Evolutionary conservation across 352 stramenopile genomes (phyloP).

Genomic region (Pythium rishiriense): DNA sequence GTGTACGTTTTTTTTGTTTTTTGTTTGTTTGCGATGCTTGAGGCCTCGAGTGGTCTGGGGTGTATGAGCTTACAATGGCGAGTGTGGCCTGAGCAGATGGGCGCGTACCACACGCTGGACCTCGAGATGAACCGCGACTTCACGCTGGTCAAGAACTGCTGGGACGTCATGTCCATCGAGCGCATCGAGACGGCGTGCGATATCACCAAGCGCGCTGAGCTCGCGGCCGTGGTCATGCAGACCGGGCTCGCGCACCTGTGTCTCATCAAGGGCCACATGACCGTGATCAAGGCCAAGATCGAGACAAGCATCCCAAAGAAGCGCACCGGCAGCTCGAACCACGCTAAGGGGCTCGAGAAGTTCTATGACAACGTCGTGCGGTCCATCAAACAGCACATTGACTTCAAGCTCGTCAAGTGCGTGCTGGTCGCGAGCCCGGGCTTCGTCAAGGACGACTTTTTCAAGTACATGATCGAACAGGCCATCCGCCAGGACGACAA

Average conservation of each 20-base stretch:
- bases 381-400: slow-evolving; percentile 94
- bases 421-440: slow-evolving; percentile 95
- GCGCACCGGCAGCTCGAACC: slow-evolving; percentile 91
- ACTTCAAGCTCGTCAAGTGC: slow-evolving; percentile 97
- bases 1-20: slow-evolving; percentile 47
- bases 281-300: slow-evolving; percentile 93
- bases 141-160: slow-evolving; percentile 95
- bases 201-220: slow-evolving; percentile 93
- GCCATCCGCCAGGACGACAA: slow-evolving; percentile 93
- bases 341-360: slow-evolving; percentile 93
- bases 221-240: slow-evolving; percentile 97
- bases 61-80: background rate
- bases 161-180: slow-evolving; percentile 98
- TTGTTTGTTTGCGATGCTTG: too few species aligned
- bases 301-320: slow-evolving; percentile 98
- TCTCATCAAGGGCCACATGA: slow-evolving; percentile 97
- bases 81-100: slow-evolving; percentile 64
- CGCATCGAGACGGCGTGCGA: slow-evolving; percentile 95
- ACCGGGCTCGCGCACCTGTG: slow-evolving; percentile 95
- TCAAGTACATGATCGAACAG: slow-evolving; percentile 94
- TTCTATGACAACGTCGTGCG: slow-evolving; percentile 98
- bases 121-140: slow-evolving; percentile 97
- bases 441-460: slow-evolving; percentile 98
- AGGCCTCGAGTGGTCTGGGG: too few species aligned
- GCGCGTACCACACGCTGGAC: slow-evolving; percentile 97